A percentile compares a stretch with the other conserved stretches of the same genome.
Evolutionary conservation across 2,329 filamentous ascomycete species (phyloP).

Genomic region (Eutypella sp.): DNA sequence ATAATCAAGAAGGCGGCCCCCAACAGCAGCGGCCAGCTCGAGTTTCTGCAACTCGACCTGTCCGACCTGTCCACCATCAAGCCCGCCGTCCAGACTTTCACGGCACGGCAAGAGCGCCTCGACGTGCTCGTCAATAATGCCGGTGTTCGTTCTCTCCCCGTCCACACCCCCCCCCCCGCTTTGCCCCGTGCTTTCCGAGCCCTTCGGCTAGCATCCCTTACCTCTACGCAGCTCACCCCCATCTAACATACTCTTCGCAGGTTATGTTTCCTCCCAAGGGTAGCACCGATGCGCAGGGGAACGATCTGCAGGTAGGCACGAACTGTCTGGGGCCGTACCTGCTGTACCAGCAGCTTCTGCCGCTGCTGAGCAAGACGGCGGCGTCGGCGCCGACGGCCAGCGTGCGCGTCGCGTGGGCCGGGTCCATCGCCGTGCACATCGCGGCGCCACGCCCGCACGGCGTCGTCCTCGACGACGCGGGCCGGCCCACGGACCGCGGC

Average conservation of each 20-base stretch:
- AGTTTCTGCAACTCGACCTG: constrained; percentile 6
- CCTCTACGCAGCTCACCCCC: no score
- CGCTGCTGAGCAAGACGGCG: constrained; percentile 5
- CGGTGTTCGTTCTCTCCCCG: constrained; percentile 3
- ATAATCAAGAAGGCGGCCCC: constrained; percentile 2
- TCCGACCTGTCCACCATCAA: constrained; percentile 6
- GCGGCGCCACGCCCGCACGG: constrained; percentile 5
- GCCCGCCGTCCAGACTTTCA: background rate
- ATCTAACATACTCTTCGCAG: background rate
- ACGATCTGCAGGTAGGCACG: constrained; percentile 24
- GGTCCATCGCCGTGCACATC: constrained; percentile 5
- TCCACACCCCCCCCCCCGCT: background rate
- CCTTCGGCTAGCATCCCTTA: constrained; percentile 10
- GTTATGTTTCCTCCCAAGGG: constrained; percentile 12
- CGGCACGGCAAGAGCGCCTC: background rate
- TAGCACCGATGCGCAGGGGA: constrained; percentile 15
- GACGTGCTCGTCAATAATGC: constrained; percentile 3
- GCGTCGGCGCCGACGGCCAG: background rate
- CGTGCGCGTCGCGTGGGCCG: constrained; percentile 6
- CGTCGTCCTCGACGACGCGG: constrained; percentile 3
- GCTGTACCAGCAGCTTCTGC: constrained; percentile 10
- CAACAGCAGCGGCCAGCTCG: constrained; percentile 1
- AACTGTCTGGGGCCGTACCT: constrained; percentile 22
- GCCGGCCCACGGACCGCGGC: background rate
- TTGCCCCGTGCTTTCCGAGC: background rate